These are phyloP conservation scores for Fusarium miscanthi DNA, from an alignment of 2,329 filamentous ascomycete species.

Conservation along the genomic window DNA sequence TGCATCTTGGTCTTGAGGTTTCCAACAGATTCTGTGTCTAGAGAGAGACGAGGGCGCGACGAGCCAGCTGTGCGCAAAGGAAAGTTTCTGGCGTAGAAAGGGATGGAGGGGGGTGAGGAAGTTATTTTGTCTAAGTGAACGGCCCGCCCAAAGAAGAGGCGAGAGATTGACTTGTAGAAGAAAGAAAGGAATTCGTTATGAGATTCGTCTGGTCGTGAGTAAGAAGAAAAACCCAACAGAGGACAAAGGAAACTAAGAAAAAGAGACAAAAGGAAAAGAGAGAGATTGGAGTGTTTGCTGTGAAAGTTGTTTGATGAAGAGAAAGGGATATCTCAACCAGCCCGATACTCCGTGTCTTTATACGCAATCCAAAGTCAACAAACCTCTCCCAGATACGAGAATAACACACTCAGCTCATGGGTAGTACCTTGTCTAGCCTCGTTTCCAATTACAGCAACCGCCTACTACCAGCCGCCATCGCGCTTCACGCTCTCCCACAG, in stretches of 20 bases:
- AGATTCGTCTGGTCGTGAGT: constrained; percentile 29
- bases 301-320: constrained; percentile 41
- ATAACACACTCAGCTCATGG: not conserved
- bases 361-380: constrained; percentile 33
- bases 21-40: constrained; percentile 51
- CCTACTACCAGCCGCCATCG: constrained; percentile 34
- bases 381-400: not conserved
- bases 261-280: constrained; percentile 41
- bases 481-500: constrained; percentile 24
- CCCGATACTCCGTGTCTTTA: constrained; percentile 37
- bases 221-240: constrained; percentile 39
- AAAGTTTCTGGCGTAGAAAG: constrained; percentile 56
- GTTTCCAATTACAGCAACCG: constrained; percentile 45
- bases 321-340: constrained; percentile 17
- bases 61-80: constrained; percentile 55
- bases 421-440: constrained; percentile 33
- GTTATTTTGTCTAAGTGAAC: constrained; percentile 47
- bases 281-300: constrained; percentile 33
- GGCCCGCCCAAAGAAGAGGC: constrained; percentile 40
- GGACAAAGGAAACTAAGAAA: constrained; percentile 45
- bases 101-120: constrained; percentile 48
- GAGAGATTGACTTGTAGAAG: constrained; percentile 18
- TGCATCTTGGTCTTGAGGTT: constrained; percentile 53
- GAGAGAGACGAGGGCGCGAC: constrained; percentile 56
- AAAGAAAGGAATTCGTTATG: constrained; percentile 17